Evolutionary conservation across 2,329 filamentous ascomycete genomes (phyloP).

Genomic region (Sclerotinia subarctica): DNA sequence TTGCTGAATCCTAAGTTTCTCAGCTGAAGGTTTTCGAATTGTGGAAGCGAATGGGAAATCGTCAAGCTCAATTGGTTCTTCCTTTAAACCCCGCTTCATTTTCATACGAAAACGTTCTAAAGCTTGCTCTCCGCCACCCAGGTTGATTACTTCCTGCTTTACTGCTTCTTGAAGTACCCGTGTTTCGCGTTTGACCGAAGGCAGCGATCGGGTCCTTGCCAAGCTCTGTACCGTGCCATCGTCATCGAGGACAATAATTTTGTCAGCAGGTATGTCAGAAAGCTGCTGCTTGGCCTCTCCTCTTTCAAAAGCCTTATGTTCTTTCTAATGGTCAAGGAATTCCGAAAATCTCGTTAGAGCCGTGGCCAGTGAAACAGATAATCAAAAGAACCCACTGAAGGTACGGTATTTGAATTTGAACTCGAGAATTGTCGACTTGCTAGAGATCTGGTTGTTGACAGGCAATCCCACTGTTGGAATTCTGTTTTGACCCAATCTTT

Average conservation of each 20-base stretch:
- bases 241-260: background rate
- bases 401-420: background rate
- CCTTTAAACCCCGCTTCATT: background rate
- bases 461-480: background rate
- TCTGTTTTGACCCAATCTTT: background rate
- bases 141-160: background rate
- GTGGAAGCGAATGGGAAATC: background rate
- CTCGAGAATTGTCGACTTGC: background rate
- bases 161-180: background rate
- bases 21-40: background rate
- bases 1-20: background rate
- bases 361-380: background rate
- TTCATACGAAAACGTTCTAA: accelerated
- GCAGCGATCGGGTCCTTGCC: too few relatives aligned
- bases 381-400: background rate
- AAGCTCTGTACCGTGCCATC: background rate
- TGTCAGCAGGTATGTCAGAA: background rate
- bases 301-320: background rate
- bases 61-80: background rate
- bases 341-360: background rate
- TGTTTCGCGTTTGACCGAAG: background rate
- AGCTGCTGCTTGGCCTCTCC: background rate
- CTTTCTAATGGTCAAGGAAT: background rate
- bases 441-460: too few relatives aligned
- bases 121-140: background rate